These are phyloP conservation scores for Pichia sp. DNA, from an alignment of 1,139 yeast genomes.

Conservation along the genomic window DNA sequence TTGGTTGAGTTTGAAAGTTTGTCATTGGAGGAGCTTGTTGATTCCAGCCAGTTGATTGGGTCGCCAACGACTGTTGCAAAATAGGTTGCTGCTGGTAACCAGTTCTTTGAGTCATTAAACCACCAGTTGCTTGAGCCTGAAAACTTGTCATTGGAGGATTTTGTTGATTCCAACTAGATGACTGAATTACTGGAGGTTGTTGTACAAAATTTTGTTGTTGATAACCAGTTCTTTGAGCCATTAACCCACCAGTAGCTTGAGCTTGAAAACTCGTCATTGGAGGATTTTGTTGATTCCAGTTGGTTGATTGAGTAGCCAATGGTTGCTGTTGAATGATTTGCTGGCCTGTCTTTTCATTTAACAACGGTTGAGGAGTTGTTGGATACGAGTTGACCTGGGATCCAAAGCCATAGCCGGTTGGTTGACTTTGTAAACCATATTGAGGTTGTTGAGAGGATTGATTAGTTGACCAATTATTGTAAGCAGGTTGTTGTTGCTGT, in stretches of 20 bases:
- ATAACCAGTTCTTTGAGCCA: constrained; percentile 15
- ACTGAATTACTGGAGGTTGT: constrained; percentile 20
- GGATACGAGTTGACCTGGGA: constrained; percentile 24
- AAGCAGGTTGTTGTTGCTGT: constrained; percentile 23
- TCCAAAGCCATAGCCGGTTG: constrained; percentile 27
- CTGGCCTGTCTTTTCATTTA: too few relatives aligned
- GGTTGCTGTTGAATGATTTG: constrained; percentile 22
- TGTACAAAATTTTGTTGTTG: constrained; percentile 9
- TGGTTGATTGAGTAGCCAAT: constrained; percentile 28
- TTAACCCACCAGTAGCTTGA: too few relatives aligned
- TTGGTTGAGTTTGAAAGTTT: constrained; percentile 23
- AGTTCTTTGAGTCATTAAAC: constrained; percentile 35
- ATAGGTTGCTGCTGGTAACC: constrained; percentile 28
- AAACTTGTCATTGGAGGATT: constrained; percentile 16
- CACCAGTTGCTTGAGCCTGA: constrained; percentile 32
- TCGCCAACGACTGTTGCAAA: constrained; percentile 29
- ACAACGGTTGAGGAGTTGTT: too few relatives aligned
- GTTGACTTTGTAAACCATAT: constrained; percentile 25
- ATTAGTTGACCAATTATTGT: constrained; percentile 21
- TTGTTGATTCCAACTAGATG: constrained; percentile 17
- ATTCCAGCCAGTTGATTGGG: constrained; percentile 28
- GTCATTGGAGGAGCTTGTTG: constrained; percentile 13
- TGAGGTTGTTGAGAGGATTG: constrained; percentile 15
- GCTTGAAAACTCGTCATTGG: constrained; percentile 15
- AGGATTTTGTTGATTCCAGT: constrained; percentile 24